Base-by-base conservation (phyloP, 116 monocot genomes). In the Zostera marina region DNA sequence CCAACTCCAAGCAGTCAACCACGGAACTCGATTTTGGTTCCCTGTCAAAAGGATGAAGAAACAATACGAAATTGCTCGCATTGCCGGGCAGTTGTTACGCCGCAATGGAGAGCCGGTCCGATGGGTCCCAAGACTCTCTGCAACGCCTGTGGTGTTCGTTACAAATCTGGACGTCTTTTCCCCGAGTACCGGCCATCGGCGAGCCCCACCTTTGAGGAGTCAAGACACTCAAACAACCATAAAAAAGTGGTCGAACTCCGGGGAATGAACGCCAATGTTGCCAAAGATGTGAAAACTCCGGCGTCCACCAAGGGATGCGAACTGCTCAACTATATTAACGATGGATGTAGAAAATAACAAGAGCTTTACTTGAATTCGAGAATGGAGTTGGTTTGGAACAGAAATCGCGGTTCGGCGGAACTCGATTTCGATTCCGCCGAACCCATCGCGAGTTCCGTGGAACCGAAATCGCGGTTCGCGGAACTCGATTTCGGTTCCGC, bases 111-210 rank as follows among this genome's bases (percentile, higher is more conserved):
- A 26, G 81, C 81, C 12, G 86, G 86, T 11, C 86, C 86, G 2
- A 70, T 73, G 86, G 86, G 86, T 2, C 86, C 86, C 1, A 86
- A 81, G 56, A 86, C 86, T 1, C 81, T 86, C 9, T 86, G 86
- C 60, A 82, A 82, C 56, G 82, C 82, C 44, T 82, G 82, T 56
- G 82, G 82, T 1, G 82, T 82, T 5, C 77, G 82, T 13, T 82
- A 82, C 63, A 82, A 77, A 46, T 82, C 82, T 0, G 82, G 82
- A 13, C 68, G 82, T 9, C 54, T 72, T 8, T 72, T 72, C 72
- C 72, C 72, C 12, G 72, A 72, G 66, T 72, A 72, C 66, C 65
- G 72, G 2, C 72, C 72, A 8, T 66, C 72, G 23, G 72, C 66
- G 0, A 72, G 72, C 54, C 72, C 72, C n/a, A 72, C 72, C 3